phyloP scores from a whole-genome alignment of 805 yeast species.

The Citeromyces nyonsensis region DNA sequence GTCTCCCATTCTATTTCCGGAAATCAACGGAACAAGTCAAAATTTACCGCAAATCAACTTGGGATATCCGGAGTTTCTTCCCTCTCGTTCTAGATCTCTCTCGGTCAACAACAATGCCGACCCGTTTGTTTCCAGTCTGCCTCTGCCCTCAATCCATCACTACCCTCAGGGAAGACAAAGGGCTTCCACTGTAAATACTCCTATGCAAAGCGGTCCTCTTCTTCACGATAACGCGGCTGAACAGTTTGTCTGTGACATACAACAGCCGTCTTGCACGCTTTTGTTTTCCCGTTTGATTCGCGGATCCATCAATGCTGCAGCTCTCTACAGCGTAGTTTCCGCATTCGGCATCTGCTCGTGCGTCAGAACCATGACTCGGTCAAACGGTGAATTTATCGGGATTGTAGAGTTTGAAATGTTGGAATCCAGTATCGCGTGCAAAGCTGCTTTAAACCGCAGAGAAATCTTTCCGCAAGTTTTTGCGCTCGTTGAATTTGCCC shows the following conservation, averaged over 20 bases:
- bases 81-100: too few species aligned
- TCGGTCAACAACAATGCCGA: too few species aligned
- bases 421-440: conserved; percentile 69
- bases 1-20: conserved; percentile 22
- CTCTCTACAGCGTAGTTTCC: conserved; percentile 32
- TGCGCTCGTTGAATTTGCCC: conserved; percentile 75
- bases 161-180: too few species aligned
- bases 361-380: conserved; percentile 38
- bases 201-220: too few species aligned
- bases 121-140: too few species aligned
- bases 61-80: conserved; percentile 2
- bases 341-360: conserved; percentile 48
- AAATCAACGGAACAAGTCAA: conserved; percentile 2
- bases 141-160: too few species aligned
- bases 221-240: too few species aligned
- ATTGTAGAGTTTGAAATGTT: conserved; percentile 59
- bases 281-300: too few species aligned
- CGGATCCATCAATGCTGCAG: conserved; percentile 13
- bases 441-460: conserved; percentile 63
- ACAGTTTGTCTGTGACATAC: too few species aligned
- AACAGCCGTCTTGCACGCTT: too few species aligned
- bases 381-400: conserved; percentile 21
- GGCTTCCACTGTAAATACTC: too few species aligned
- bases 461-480: conserved; percentile 71
- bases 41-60: conserved; percentile 6